Percentiles rank a stretch among this genome's conserved stretches.
These are phyloP conservation scores for Penicillium mononematosum DNA, from an alignment of 495 filamentous ascomycete genomes.

Conservation along the genomic window DNA sequence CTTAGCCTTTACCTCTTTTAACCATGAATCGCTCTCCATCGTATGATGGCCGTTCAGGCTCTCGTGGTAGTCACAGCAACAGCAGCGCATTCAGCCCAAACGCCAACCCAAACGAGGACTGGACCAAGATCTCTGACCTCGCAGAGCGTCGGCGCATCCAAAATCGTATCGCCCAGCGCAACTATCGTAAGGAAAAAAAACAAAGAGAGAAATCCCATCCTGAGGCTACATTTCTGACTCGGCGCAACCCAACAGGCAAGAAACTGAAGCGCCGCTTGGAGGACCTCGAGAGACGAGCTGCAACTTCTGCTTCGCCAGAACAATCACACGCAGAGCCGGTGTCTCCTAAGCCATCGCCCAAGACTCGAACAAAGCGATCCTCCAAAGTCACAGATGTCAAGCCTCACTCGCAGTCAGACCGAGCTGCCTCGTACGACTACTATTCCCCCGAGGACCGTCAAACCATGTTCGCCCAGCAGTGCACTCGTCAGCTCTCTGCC, in stretches of 20 bases:
- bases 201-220: background rate
- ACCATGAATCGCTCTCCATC: slow-evolving; percentile 42
- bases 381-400: slow-evolving; percentile 47
- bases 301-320: slow-evolving; percentile 73
- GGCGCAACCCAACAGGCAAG: slow-evolving; percentile 65
- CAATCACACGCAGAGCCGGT: slow-evolving; percentile 56
- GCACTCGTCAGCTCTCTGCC: slow-evolving; percentile 65
- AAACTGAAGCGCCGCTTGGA: slow-evolving; percentile 98
- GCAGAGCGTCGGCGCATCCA: slow-evolving; percentile 93
- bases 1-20: slow-evolving; percentile 2
- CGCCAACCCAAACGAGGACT: slow-evolving; percentile 96
- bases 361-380: slow-evolving; percentile 44
- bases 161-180: slow-evolving; percentile 95
- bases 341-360: slow-evolving; percentile 46
- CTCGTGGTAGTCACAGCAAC: slow-evolving; percentile 68
- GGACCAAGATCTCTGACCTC: slow-evolving; percentile 98
- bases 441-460: slow-evolving; percentile 48
- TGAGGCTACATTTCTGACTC: background rate
- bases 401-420: slow-evolving; percentile 32
- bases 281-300: slow-evolving; percentile 90
- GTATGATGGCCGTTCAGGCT: slow-evolving; percentile 36
- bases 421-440: slow-evolving; percentile 36
- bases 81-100: slow-evolving; percentile 96
- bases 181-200: slow-evolving; percentile 75
- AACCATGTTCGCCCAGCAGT: slow-evolving; percentile 64